Evolutionary conservation across 148 eudicot genomes (phyloP).

Genomic region (Chenopodium album): DNA sequence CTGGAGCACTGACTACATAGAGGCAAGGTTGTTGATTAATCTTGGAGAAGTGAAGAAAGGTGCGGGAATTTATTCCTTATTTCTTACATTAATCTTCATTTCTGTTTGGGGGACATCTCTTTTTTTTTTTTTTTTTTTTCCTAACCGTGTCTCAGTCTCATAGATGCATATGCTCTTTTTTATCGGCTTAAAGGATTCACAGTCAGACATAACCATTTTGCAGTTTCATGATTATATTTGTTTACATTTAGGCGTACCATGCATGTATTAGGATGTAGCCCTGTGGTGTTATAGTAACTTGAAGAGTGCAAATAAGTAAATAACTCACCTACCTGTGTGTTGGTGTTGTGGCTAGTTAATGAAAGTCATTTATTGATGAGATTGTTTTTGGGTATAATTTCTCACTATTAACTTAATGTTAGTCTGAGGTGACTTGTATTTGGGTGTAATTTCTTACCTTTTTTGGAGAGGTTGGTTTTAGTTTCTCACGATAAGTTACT

Average conservation of each 20-base stretch:
- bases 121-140: neutral
- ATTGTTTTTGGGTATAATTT: too few species aligned
- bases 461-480: neutral
- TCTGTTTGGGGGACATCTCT: neutral
- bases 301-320: too few species aligned
- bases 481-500: neutral
- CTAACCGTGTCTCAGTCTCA: too few species aligned
- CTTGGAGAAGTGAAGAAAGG: neutral
- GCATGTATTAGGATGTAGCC: neutral
- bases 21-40: neutral
- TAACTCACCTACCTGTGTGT: too few species aligned
- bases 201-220: neutral
- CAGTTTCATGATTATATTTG: neutral
- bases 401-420: neutral
- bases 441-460: neutral
- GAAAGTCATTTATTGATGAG: too few species aligned
- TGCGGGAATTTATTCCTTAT: neutral
- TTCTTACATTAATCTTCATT: neutral
- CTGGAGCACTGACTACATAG: neutral
- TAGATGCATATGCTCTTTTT: neutral
- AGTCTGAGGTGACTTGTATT: neutral
- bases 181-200: neutral
- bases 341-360: too few species aligned
- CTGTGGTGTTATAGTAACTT: too few species aligned
- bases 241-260: neutral